Percentiles rank a stretch among this genome's conserved stretches.
phyloP scores from a whole-genome alignment of 192 early-diverging fungal species.

The Rhizophagus prolifer region DNA sequence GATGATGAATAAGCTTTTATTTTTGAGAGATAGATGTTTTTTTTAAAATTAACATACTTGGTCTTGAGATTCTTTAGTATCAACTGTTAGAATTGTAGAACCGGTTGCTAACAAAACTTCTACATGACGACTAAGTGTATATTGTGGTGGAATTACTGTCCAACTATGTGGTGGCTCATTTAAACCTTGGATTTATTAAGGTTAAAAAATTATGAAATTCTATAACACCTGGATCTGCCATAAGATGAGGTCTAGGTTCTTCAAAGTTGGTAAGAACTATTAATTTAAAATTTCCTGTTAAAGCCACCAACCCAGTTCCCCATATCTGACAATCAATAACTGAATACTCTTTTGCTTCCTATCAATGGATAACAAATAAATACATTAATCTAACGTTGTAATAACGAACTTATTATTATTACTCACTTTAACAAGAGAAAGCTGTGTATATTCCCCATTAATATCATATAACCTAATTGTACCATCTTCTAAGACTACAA shows the following conservation, averaged over 20 bases:
- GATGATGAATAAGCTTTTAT: neutral
- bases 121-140: slow-evolving; percentile 82
- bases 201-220: neutral
- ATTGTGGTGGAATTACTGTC: slow-evolving; percentile 86
- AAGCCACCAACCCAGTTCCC: slow-evolving; percentile 89
- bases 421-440: slow-evolving; percentile 74
- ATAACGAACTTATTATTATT: neutral
- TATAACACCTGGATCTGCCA: slow-evolving; percentile 67
- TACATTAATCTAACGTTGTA: neutral
- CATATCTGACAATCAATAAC: slow-evolving; percentile 87
- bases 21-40: neutral
- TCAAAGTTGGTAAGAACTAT: slow-evolving; percentile 82
- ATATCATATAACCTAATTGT: slow-evolving; percentile 78
- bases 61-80: slow-evolving; percentile 76
- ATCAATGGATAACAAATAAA: neutral
- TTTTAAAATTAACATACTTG: slow-evolving; percentile 57
- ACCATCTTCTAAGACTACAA: slow-evolving; percentile 87
- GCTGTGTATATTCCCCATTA: slow-evolving; percentile 77
- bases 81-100: slow-evolving; percentile 79
- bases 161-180: slow-evolving; percentile 75
- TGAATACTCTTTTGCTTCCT: slow-evolving; percentile 79
- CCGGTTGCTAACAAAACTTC: slow-evolving; percentile 83
- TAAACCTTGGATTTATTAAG: slow-evolving; percentile 44
- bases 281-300: slow-evolving; percentile 80
- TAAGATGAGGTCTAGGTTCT: slow-evolving; percentile 76